Percentiles rank a stretch among this genome's conserved stretches.
phyloP scores from a whole-genome alignment of 2,329 filamentous ascomycete species.

The Xylaria sp. region DNA sequence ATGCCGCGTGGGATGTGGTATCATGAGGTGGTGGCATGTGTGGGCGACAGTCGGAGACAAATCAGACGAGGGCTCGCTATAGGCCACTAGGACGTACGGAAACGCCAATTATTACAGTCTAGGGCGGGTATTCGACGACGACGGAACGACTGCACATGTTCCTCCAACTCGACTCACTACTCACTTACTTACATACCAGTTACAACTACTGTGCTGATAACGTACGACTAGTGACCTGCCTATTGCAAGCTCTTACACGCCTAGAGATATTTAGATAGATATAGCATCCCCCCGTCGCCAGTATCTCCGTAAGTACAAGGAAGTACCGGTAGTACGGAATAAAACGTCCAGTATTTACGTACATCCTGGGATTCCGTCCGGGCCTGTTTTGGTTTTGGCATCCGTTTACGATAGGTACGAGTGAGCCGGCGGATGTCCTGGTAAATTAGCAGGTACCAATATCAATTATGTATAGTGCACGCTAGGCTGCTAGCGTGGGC shows the following conservation, averaged over 20 bases:
- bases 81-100: no score
- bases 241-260: neutral
- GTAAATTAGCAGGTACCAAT: neutral
- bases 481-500: neutral
- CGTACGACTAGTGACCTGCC: neutral
- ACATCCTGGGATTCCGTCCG: neutral
- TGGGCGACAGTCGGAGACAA: no score
- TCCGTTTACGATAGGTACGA: neutral
- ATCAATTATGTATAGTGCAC: neutral
- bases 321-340: no score
- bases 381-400: neutral
- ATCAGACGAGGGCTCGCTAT: no score
- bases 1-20: neutral
- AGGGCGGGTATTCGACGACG: no score
- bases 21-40: neutral
- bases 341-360: no score
- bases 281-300: no score
- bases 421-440: neutral
- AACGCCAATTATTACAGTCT: no score
- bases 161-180: no score
- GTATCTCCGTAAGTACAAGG: no score
- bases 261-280: no score
- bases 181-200: neutral
- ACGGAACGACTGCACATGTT: no score
- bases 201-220: neutral